These are phyloP conservation scores for Ustilago shanxiensis DNA, from an alignment of 1,284 basidiomycete species.

Conservation along the genomic window DNA sequence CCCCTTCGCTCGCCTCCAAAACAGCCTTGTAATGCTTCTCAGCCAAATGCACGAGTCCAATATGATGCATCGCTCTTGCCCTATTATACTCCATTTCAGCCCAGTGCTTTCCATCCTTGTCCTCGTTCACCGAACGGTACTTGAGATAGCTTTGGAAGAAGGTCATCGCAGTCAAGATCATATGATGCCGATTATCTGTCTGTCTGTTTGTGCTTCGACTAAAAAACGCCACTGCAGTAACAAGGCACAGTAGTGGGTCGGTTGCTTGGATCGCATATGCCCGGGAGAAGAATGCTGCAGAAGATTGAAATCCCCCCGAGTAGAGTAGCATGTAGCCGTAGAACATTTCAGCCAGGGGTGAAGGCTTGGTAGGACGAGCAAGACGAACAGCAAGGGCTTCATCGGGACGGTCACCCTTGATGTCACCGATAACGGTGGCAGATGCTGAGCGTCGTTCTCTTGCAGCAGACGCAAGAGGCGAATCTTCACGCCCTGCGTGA, in stretches of 20 bases:
- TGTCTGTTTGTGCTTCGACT: constrained; percentile 92
- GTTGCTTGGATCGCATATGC: constrained; percentile 85
- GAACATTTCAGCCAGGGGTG: constrained; percentile 79
- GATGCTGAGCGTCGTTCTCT: constrained; percentile 5
- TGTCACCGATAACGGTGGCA: neutral
- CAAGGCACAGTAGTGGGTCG: constrained; percentile 87
- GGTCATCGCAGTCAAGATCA: constrained; percentile 51
- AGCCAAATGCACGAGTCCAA: constrained; percentile 71
- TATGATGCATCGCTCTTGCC: constrained; percentile 87
- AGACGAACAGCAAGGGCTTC: constrained; percentile 23
- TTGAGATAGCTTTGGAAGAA: constrained; percentile 50
- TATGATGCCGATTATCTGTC: constrained; percentile 90
- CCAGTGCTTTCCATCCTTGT: constrained; percentile 71
- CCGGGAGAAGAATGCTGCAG: constrained; percentile 86
- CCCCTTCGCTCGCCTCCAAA: constrained; percentile 22
- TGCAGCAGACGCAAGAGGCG: neutral
- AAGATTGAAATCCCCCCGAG: constrained; percentile 88
- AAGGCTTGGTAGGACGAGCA: constrained; percentile 48
- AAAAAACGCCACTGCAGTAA: constrained; percentile 84
- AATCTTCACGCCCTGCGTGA: neutral
- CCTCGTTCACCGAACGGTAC: constrained; percentile 77
- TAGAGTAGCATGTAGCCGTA: constrained; percentile 89
- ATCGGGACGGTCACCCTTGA: constrained; percentile 37
- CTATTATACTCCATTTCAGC: constrained; percentile 89
- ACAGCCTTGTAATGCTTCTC: constrained; percentile 59